Evolutionary conservation across 106 monocot genomes (phyloP).

Genomic region (Posidonia australis): DNA sequence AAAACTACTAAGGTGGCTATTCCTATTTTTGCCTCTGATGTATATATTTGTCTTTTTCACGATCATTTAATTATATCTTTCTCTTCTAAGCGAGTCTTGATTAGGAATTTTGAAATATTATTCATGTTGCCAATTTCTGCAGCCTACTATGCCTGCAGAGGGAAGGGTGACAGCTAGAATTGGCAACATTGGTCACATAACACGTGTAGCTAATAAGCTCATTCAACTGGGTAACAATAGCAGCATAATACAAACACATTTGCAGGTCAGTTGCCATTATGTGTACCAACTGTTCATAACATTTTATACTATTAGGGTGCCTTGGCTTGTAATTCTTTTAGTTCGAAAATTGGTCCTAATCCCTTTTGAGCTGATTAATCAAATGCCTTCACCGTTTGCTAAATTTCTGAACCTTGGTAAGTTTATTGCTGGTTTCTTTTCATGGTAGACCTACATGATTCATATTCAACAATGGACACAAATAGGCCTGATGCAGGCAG

Average conservation of each 20-base stretch:
- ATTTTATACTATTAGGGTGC: neutral
- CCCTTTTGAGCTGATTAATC: too few species aligned
- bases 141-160: conserved; percentile 60
- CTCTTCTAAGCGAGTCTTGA: neutral
- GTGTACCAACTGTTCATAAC: neutral
- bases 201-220: conserved; percentile 84
- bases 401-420: too few species aligned
- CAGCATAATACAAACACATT: conserved; percentile 49
- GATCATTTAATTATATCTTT: neutral
- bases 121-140: conserved; percentile 1
- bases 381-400: too few species aligned
- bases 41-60: neutral
- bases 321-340: neutral
- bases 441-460: too few species aligned
- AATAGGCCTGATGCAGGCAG: too few species aligned
- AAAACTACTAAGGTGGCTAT: conserved; percentile 42
- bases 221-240: conserved; percentile 41
- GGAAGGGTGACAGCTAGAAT: conserved; percentile 53
- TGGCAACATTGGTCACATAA: conserved; percentile 82
- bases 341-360: too few species aligned
- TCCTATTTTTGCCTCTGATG: too few species aligned
- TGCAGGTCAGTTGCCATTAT: conserved; percentile 43
- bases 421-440: too few species aligned
- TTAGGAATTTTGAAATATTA: neutral
- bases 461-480: too few species aligned